Base-by-base conservation (phyloP, 1,139 yeast genomes). In the Debaryomyces psychrophilus region DNA sequence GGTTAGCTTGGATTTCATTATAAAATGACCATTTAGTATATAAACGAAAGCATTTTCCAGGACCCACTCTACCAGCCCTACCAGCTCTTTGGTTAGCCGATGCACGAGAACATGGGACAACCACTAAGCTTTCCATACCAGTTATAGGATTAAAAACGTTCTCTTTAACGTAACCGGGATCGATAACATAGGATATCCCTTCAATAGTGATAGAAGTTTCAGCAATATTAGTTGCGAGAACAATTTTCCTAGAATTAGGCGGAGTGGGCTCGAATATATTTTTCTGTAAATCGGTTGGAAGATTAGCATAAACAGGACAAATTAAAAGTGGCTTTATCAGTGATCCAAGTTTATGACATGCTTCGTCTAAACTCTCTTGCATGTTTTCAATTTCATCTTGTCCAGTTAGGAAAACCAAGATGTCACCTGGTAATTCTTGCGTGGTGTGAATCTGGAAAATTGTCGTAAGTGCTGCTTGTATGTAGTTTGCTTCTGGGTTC, bases 81-180 rank as follows among this genome's bases (percentile, higher is more conserved):
- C 99, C 99, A 1, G 97, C 95, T 51, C 99, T 72, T 68, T 93
- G 99, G 54, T 90, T 92, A 0, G 97, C 97, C 29, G 96, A 89
- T 0, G 99, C 99, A 51, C 87, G 79, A 0, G 98, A 92, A 54
- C 97, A 90, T 0, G 96, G 93, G 0, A 82, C 82, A 1, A 90
- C 90, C 11, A 86, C 85, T 50, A 95, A 73, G 48, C 90, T 85
- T 57, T 92, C 98, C 92, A 93, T 89, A 2, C 97, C 97, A 0
- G 93, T 82, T 7, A 83, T 68, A 1, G 97, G 85, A 58, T 89
- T 89, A 65, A 78, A 92, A 1, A 83, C 83, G 57, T 89, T 90
- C 53, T 90, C 90, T 62, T 93, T 93, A 12, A 90, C 96, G 61
- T 87, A 89, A 0, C 99, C 99, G 0, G 96, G 88, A 61, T 93